Evolutionary conservation across 2,329 filamentous ascomycete genomes (phyloP).

Genomic region (Alternaria infectoria): DNA sequence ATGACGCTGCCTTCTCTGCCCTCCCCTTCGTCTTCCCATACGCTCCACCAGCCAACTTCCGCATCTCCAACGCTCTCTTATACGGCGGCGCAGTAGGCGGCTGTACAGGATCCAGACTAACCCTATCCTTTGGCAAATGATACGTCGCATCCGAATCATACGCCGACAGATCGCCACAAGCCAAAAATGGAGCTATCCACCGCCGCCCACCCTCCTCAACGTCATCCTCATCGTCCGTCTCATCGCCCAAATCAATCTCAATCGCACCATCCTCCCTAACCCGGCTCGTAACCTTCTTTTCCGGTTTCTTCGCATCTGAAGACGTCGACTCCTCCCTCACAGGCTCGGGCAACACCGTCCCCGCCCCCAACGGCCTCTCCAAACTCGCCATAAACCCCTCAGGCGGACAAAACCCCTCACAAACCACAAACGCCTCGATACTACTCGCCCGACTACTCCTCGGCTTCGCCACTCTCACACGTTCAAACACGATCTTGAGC

Average conservation of each 20-base stretch:
- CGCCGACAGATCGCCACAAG: slow-evolving; percentile 93
- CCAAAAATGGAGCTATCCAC: slow-evolving; percentile 95
- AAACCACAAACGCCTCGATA: slow-evolving; percentile 96
- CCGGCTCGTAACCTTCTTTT: slow-evolving; percentile 31
- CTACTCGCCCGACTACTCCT: slow-evolving; percentile 94
- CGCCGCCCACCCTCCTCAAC: slow-evolving; percentile 57
- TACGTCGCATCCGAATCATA: slow-evolving; percentile 98
- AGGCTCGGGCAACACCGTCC: slow-evolving; percentile 58
- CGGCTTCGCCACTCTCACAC: slow-evolving; percentile 90
- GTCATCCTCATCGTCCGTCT: slow-evolving; percentile 47
- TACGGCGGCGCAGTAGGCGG: slow-evolving; percentile 96
- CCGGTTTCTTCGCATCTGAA: slow-evolving; percentile 3
- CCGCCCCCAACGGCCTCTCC: slow-evolving; percentile 74
- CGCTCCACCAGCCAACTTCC: slow-evolving; percentile 75
- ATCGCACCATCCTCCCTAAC: slow-evolving; percentile 55
- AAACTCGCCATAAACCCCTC: slow-evolving; percentile 76
- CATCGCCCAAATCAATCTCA: slow-evolving; percentile 56
- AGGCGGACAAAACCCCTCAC: slow-evolving; percentile 85
- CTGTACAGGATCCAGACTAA: slow-evolving; percentile 89
- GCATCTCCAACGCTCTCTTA: slow-evolving; percentile 85
- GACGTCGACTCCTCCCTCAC: neutral
- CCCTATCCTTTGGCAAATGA: slow-evolving; percentile 81
- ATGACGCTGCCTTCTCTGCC: neutral
- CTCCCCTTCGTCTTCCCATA: slow-evolving; percentile 71
- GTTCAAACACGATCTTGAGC: slow-evolving; percentile 86